A percentile compares a stretch with the other conserved stretches of the same genome.
Conservation (phyloP, 1,284 basidiomycete genomes). For the Quambalaria eucalypti region DNA sequence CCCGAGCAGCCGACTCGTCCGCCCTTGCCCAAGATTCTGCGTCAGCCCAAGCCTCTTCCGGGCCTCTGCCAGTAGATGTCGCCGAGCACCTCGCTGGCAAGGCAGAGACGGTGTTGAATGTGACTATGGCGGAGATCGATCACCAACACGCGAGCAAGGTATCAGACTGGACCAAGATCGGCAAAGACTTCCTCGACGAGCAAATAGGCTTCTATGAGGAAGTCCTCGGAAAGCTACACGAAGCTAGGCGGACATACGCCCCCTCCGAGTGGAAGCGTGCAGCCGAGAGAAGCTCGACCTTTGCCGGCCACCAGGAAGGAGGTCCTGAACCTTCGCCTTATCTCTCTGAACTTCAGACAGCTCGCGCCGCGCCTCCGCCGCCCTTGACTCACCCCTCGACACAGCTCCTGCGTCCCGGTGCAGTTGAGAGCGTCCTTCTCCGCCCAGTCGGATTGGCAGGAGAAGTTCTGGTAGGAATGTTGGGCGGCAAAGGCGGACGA, state of each 20-base stretch:
- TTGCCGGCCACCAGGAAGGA: no score
- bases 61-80: constrained; percentile 52
- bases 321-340: neutral
- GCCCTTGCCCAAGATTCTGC: neutral
- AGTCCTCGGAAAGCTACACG: constrained; percentile 15
- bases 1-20: neutral
- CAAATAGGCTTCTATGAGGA: constrained; percentile 28
- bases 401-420: neutral
- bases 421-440: neutral
- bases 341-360: neutral
- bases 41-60: no score
- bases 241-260: constrained; percentile 7
- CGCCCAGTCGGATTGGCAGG: neutral
- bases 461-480: no score
- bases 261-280: neutral
- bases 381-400: neutral
- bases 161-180: constrained; percentile 27
- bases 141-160: constrained; percentile 41
- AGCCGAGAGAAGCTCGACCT: neutral
- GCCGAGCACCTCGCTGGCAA: neutral
- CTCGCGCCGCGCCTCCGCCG: no score
- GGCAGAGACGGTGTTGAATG: constrained; percentile 70
- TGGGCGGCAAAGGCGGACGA: no score
- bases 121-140: constrained; percentile 73
- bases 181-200: constrained; percentile 17